Evolutionary conservation across 306 rosid species (phyloP).

Genomic region (Cicer pinnatifidum): DNA sequence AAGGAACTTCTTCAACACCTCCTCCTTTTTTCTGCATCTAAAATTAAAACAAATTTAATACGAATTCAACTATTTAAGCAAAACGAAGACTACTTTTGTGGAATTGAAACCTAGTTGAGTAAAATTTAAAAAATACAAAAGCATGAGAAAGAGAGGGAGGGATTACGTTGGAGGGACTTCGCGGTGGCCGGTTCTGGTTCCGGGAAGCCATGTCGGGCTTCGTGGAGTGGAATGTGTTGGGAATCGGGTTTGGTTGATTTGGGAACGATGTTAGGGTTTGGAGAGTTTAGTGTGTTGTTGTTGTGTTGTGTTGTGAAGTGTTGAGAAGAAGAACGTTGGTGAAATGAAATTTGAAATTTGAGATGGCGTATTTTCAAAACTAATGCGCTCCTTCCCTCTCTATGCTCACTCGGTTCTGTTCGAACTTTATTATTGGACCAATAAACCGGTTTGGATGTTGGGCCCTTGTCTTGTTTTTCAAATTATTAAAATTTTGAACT

Average conservation of each 20-base stretch:
- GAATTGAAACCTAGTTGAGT: background rate
- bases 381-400: constrained; percentile 27
- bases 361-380: constrained; percentile 50
- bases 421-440: background rate
- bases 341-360: constrained; percentile 63
- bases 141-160: background rate
- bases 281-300: background rate
- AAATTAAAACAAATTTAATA: constrained; percentile 3
- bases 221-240: background rate
- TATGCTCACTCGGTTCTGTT: background rate
- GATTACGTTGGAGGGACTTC: constrained; percentile 66
- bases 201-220: constrained; percentile 68
- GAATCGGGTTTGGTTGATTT: background rate
- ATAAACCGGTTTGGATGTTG: constrained; percentile 38
- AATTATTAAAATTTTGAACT: constrained; percentile 5
- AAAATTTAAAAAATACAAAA: background rate
- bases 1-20: constrained; percentile 54
- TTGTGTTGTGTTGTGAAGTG: background rate
- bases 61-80: background rate
- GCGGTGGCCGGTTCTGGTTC: constrained; percentile 86
- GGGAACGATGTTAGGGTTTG: constrained; percentile 50
- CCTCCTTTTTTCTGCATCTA: constrained; percentile 61
- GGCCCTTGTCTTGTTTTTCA: constrained; percentile 15
- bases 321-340: constrained; percentile 33
- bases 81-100: background rate